A percentile compares a stretch with the other conserved stretches of the same genome.
Conservation (phyloP, 495 filamentous ascomycete species). For the Tuber borchii region DNA sequence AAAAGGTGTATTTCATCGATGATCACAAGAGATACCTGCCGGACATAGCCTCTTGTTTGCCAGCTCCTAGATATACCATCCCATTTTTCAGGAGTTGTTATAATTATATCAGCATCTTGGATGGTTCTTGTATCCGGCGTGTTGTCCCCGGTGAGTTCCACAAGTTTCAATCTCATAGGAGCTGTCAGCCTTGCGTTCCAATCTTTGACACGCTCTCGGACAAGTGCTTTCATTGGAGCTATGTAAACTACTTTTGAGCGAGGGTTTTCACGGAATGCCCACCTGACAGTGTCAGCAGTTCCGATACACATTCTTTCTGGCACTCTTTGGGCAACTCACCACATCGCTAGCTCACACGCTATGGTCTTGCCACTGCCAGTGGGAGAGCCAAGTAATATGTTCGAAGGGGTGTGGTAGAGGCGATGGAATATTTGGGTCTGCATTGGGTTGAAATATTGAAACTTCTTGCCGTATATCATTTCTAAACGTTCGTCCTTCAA, state of each 20-base stretch:
- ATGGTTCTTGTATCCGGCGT: constrained; percentile 95
- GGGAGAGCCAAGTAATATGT: constrained; percentile 92
- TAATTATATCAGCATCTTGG: constrained; percentile 90
- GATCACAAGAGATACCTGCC: constrained; percentile 90
- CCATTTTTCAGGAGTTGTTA: constrained; percentile 99
- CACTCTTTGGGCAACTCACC: constrained; percentile 44
- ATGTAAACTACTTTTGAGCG: constrained; percentile 99
- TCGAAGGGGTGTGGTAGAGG: constrained; percentile 81
- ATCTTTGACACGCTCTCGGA: constrained; percentile 92
- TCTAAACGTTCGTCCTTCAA: constrained; percentile 82
- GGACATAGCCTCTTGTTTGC: constrained; percentile 93
- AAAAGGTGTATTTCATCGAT: constrained; percentile 98
- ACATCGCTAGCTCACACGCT: constrained; percentile 96
- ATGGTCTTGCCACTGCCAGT: constrained; percentile 97
- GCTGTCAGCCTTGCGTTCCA: constrained; percentile 79
- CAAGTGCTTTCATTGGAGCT: constrained; percentile 97
- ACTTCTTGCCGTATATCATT: constrained; percentile 78
- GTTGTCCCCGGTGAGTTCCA: constrained; percentile 96
- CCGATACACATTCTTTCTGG: neutral
- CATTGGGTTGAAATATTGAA: constrained; percentile 98
- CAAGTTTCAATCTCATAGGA: constrained; percentile 81
- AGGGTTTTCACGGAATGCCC: constrained; percentile 92
- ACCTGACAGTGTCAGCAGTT: constrained; percentile 39
- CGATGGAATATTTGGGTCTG: constrained; percentile 97
- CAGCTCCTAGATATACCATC: constrained; percentile 97